Conservation (phyloP, 1,284 basidiomycete genomes). For the Ustilago cynodontis region DNA sequence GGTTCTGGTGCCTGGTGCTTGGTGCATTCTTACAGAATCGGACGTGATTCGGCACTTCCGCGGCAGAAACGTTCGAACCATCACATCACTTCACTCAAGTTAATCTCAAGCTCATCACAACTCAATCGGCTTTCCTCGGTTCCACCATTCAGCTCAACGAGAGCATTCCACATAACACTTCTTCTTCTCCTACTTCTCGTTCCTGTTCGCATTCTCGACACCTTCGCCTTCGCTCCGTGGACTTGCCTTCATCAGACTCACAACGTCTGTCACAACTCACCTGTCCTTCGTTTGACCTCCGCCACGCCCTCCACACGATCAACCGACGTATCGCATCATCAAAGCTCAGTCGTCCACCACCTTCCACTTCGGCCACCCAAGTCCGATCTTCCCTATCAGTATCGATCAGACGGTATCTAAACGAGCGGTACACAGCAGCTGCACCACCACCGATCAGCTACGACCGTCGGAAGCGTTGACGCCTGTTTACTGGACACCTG, state of each 20-base stretch:
- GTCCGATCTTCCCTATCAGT: not conserved
- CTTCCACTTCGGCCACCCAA: not conserved
- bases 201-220: not conserved
- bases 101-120: not conserved
- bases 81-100: not conserved
- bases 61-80: slow-evolving; percentile 15
- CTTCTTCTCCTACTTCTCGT: slow-evolving; percentile 2
- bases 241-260: not conserved
- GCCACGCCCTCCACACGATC: not conserved
- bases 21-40: slow-evolving; percentile 1
- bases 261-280: not conserved
- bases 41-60: slow-evolving; percentile 21
- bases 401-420: not conserved
- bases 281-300: not conserved
- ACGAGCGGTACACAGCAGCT: not conserved
- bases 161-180: slow-evolving; percentile 5
- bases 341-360: slow-evolving; percentile 1
- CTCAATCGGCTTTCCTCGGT: slow-evolving; percentile 3
- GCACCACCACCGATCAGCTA: not conserved
- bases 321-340: not conserved
- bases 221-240: not conserved
- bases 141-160: slow-evolving; percentile 1
- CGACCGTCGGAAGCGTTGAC: not conserved
- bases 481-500: not conserved
- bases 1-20: not conserved